These are phyloP conservation scores for Berkeleyomyces rouxiae DNA, from an alignment of 2,329 filamentous ascomycete genomes.

Conservation along the genomic window DNA sequence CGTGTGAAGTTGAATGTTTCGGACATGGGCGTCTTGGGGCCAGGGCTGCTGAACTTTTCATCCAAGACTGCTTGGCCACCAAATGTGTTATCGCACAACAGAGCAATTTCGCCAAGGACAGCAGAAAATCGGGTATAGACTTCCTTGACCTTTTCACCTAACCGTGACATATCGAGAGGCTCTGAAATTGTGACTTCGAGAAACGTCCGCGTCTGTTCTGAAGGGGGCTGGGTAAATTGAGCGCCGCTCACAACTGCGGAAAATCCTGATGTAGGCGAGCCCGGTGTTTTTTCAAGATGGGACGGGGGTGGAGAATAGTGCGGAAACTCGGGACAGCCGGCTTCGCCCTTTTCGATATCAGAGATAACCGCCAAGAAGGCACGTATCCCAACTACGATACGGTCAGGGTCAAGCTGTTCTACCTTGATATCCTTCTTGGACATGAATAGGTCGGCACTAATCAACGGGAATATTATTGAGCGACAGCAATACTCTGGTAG, in stretches of 20 bases:
- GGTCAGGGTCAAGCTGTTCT: conserved; percentile 86
- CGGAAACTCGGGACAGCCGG: conserved; percentile 68
- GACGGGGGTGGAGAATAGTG: conserved; percentile 31
- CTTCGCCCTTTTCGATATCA: conserved; percentile 73
- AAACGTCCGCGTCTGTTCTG: conserved; percentile 12
- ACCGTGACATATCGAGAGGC: conserved; percentile 34
- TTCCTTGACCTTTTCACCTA: conserved; percentile 64
- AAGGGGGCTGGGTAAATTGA: conserved; percentile 17
- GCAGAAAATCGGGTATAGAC: conserved; percentile 88
- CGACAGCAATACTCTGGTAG: conserved; percentile 88
- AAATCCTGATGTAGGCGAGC: conserved; percentile 30
- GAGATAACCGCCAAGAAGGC: conserved; percentile 87
- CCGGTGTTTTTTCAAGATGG: conserved; percentile 29
- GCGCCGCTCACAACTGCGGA: conserved; percentile 10
- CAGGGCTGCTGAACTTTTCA: conserved; percentile 73
- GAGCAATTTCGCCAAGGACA: conserved; percentile 86
- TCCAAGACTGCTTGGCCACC: conserved; percentile 89
- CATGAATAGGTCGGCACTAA: conserved; percentile 80
- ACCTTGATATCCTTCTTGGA: conserved; percentile 63
- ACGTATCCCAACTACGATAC: conserved; percentile 91
- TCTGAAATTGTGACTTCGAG: conserved; percentile 37
- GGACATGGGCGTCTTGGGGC: conserved; percentile 85
- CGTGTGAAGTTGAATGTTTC: conserved; percentile 85
- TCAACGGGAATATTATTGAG: conserved; percentile 81
- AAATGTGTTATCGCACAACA: conserved; percentile 93